Conservation (phyloP, 495 filamentous ascomycete species). For the Aspergillus panamensis region DNA sequence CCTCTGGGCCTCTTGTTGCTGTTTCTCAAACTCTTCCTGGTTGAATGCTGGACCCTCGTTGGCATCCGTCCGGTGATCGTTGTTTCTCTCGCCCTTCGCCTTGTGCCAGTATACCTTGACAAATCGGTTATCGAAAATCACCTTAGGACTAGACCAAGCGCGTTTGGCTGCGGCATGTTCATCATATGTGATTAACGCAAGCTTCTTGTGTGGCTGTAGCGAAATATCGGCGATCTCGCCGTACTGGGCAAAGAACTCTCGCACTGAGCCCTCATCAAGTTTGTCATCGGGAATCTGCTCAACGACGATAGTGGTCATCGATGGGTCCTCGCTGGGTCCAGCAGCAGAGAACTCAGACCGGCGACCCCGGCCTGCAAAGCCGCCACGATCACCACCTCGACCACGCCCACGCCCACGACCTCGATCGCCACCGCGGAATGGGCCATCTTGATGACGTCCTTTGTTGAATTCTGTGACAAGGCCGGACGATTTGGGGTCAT, state of each 20-base stretch:
- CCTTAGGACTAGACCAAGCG: conserved; percentile 87
- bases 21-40: conserved; percentile 69
- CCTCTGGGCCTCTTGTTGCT: conserved; percentile 77
- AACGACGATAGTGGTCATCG: conserved; percentile 78
- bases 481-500: conserved; percentile 72
- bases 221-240: conserved; percentile 69
- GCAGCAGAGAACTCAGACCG: conserved; percentile 70
- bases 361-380: conserved; percentile 47
- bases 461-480: conserved; percentile 39
- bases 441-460: conserved; percentile 17
- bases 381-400: conserved; percentile 46
- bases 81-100: conserved; percentile 44
- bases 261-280: conserved; percentile 68
- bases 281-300: conserved; percentile 91
- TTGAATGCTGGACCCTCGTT: conserved; percentile 60
- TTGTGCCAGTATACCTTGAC: conserved; percentile 98
- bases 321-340: conserved; percentile 70
- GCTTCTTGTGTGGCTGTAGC: conserved; percentile 70
- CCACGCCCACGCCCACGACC: conserved; percentile 48
- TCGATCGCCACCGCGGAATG: conserved; percentile 36
- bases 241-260: conserved; percentile 80
- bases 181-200: conserved; percentile 80
- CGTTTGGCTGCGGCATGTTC: conserved; percentile 68
- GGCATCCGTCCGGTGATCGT: conserved; percentile 25
- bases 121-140: conserved; percentile 95